Percentiles rank a stretch among this genome's conserved stretches.
These are phyloP conservation scores for Hypoxylon sp. DNA, from an alignment of 2,329 filamentous ascomycete genomes.

Conservation along the genomic window DNA sequence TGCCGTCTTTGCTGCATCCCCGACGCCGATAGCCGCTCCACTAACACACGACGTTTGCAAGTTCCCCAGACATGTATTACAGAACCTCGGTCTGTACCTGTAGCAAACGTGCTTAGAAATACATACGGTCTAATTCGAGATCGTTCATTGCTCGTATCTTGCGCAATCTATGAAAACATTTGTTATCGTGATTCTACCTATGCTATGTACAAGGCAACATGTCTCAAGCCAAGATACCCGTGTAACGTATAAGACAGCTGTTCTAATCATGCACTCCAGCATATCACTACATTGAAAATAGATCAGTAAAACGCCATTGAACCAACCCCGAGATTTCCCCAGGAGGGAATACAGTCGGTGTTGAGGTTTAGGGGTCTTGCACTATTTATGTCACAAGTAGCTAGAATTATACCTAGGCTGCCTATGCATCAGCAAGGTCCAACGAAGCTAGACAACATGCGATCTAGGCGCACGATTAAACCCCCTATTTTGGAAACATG, in stretches of 20 bases:
- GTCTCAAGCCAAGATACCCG: not conserved
- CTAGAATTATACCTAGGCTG: not conserved
- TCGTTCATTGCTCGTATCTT: not conserved
- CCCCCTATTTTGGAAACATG: not conserved
- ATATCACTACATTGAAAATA: not conserved
- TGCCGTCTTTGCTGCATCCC: conserved; percentile 18
- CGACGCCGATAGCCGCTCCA: conserved; percentile 40
- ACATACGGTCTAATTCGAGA: not conserved
- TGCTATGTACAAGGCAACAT: not conserved
- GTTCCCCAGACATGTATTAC: conserved; percentile 4
- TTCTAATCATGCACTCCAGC: not conserved
- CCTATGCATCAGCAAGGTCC: not conserved
- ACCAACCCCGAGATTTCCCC: conserved; percentile 18
- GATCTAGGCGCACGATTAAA: not conserved
- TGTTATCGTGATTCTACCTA: not conserved
- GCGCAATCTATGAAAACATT: not conserved
- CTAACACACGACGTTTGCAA: conserved; percentile 12
- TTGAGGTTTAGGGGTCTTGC: not conserved
- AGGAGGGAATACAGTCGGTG: not conserved
- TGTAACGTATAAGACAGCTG: not conserved
- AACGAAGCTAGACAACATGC: not conserved
- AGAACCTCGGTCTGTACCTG: not conserved
- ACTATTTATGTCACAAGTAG: not conserved
- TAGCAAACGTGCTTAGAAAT: not conserved
- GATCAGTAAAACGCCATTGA: not conserved